Percentiles rank a stretch among this genome's conserved stretches.
Conservation (phyloP, 2,329 filamentous ascomycete species). For the Colletotrichum graminicola region DNA sequence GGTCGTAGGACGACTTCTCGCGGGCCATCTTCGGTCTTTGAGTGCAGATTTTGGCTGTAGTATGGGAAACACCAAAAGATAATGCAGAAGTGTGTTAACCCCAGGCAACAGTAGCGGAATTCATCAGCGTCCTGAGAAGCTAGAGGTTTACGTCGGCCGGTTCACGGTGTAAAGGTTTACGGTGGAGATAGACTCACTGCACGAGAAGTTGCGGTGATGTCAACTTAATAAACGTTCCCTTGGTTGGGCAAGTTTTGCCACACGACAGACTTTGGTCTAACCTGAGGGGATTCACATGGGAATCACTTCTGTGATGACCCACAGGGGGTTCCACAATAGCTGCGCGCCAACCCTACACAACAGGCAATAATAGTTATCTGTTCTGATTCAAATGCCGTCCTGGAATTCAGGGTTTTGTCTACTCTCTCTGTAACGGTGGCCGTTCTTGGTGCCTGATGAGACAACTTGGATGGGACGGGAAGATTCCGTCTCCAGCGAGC, state of each 20-base stretch:
- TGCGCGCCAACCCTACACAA: conserved; percentile 27
- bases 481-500: conserved; percentile 10
- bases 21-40: conserved; percentile 10
- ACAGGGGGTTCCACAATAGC: conserved; percentile 29
- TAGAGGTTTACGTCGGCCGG: not conserved
- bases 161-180: not conserved
- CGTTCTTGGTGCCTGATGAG: not conserved
- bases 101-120: too few relatives aligned
- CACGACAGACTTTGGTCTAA: conserved; percentile 21
- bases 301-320: conserved; percentile 11
- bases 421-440: conserved; percentile 13
- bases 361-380: not conserved
- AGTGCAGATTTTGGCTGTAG: not conserved
- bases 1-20: conserved; percentile 16
- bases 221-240: conserved; percentile 16
- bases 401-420: not conserved
- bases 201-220: conserved; percentile 17
- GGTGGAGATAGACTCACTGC: not conserved
- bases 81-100: not conserved
- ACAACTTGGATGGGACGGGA: conserved; percentile 5
- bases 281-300: conserved; percentile 20
- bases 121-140: not conserved
- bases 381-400: not conserved
- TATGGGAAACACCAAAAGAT: not conserved
- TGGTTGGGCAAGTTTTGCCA: conserved; percentile 25